phyloP scores from a whole-genome alignment of 179 eudicot genomes.

The Beta macrorhiza region DNA sequence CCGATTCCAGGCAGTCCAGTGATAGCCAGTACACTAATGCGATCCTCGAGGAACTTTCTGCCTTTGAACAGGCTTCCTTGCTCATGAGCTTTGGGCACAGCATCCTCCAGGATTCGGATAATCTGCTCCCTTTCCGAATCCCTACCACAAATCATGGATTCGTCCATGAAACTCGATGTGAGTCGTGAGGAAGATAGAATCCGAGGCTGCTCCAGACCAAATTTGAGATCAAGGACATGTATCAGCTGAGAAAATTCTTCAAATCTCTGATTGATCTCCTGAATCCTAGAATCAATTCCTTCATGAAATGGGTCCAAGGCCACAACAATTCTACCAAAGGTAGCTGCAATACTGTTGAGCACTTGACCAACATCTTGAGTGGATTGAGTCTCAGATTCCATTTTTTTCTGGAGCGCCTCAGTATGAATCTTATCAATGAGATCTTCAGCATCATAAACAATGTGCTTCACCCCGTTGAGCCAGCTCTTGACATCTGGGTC shows the following conservation, averaged over 20 bases:
- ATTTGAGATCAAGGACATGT: neutral
- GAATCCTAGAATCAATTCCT: neutral
- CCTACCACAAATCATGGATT: conserved; percentile 19
- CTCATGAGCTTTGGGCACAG: neutral
- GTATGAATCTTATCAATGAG: conserved; percentile 11
- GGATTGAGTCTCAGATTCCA: neutral
- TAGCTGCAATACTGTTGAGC: neutral
- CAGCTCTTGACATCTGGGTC: conserved; percentile 3
- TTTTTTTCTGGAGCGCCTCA: neutral
- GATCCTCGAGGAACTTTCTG: neutral
- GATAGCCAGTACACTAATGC: conserved; percentile 14
- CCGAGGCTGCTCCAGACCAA: neutral
- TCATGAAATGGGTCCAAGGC: neutral
- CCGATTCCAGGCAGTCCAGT: conserved; percentile 24
- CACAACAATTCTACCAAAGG: neutral
- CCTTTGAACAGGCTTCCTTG: neutral
- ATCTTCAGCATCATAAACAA: conserved; percentile 25
- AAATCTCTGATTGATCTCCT: neutral
- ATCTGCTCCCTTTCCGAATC: conserved; percentile 11
- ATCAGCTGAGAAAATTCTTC: neutral
- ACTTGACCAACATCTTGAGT: neutral
- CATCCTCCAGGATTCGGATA: neutral
- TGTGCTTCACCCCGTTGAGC: conserved; percentile 23
- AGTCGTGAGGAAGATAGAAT: neutral
- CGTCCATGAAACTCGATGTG: conserved; percentile 17